These are phyloP conservation scores for Rosa lucieae DNA, from an alignment of 306 rosid species.

Conservation along the genomic window DNA sequence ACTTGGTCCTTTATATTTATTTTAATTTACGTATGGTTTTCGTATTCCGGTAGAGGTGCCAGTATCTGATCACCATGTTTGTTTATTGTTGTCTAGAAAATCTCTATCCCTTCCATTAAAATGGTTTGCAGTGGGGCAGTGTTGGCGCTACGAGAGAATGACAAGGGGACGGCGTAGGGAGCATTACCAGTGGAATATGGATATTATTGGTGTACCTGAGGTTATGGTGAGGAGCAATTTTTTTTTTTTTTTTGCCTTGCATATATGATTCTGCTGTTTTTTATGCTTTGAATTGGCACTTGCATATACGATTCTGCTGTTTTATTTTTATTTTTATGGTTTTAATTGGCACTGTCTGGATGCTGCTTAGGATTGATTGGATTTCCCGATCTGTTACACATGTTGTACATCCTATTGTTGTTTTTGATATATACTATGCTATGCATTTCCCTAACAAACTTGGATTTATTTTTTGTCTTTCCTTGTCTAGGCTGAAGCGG, in stretches of 20 bases:
- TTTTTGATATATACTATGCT: not conserved
- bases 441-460: constrained; percentile 19
- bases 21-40: constrained; percentile 28
- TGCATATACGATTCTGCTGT: too few relatives aligned
- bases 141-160: constrained; percentile 99
- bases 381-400: not conserved
- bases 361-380: not conserved
- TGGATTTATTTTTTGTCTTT: not conserved
- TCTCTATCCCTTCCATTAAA: constrained; percentile 84
- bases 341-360: too few relatives aligned
- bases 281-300: too few relatives aligned
- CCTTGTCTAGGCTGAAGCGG: constrained; percentile 84
- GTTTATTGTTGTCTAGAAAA: constrained; percentile 57
- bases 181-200: constrained; percentile 99
- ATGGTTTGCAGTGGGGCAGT: constrained; percentile 98
- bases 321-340: not conserved
- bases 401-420: not conserved
- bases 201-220: constrained; percentile 86
- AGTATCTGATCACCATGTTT: constrained; percentile 39
- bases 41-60: constrained; percentile 18
- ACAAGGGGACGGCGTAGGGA: constrained; percentile 96
- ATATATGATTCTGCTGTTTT: too few relatives aligned
- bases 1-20: not conserved
- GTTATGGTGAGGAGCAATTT: constrained; percentile 53
- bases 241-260: too few relatives aligned